phyloP scores from a whole-genome alignment of 805 yeast species.

The Metschnikowia continentalis region DNA sequence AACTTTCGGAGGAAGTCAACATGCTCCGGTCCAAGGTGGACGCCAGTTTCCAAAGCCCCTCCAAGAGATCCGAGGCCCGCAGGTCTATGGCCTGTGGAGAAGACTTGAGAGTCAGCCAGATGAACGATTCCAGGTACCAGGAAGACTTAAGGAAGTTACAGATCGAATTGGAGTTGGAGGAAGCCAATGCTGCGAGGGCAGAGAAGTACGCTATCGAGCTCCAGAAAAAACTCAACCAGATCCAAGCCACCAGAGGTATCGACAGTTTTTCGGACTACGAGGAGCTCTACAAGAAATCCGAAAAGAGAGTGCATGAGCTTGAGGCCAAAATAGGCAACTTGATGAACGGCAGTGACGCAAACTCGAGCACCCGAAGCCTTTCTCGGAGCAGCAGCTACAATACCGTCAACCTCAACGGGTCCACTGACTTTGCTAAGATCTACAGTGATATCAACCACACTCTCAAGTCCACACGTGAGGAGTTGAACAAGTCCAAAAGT shows the following conservation, averaged over 20 bases:
- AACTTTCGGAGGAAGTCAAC: slow-evolving; percentile 51
- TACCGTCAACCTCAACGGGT: slow-evolving; percentile 20
- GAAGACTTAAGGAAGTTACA: slow-evolving; percentile 49
- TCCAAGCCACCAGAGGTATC: slow-evolving; percentile 39
- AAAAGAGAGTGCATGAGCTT: slow-evolving; percentile 28
- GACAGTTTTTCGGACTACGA: slow-evolving; percentile 34
- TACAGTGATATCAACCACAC: slow-evolving; percentile 49
- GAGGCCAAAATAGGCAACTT: slow-evolving; percentile 22
- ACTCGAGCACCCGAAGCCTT: slow-evolving; percentile 9
- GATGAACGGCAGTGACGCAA: slow-evolving; percentile 9
- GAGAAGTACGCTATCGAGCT: slow-evolving; percentile 45
- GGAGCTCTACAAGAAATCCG: slow-evolving; percentile 32
- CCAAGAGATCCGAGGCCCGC: slow-evolving; percentile 19
- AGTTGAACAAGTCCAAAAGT: slow-evolving; percentile 37
- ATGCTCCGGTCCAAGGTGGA: slow-evolving; percentile 46
- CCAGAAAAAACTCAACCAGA: slow-evolving; percentile 39
- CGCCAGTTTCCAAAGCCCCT: slow-evolving; percentile 17
- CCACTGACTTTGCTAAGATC: slow-evolving; percentile 43
- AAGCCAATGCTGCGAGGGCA: slow-evolving; percentile 47
- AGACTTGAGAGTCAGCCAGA: slow-evolving; percentile 17
- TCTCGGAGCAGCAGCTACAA: slow-evolving; percentile 35
- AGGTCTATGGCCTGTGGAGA: slow-evolving; percentile 36
- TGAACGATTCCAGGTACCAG: slow-evolving; percentile 11
- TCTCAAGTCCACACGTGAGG: slow-evolving; percentile 41
- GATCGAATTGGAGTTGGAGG: slow-evolving; percentile 48